Percentiles rank a stretch among this genome's conserved stretches.
Evolutionary conservation across 495 filamentous ascomycete genomes (phyloP).

Genomic region (Talaromyces liani): DNA sequence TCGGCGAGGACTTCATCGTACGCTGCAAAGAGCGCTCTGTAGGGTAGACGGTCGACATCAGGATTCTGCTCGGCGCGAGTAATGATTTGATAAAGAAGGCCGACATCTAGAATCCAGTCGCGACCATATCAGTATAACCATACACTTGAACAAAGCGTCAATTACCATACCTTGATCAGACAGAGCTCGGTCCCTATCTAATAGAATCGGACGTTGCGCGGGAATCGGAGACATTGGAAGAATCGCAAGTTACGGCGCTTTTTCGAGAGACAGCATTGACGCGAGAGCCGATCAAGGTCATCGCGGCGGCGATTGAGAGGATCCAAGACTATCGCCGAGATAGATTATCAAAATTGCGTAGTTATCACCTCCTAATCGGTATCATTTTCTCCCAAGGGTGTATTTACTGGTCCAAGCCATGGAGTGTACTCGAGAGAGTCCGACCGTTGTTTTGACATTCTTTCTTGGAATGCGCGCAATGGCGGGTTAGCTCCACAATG

Average conservation of each 20-base stretch:
- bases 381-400: not conserved
- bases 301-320: conserved; percentile 28
- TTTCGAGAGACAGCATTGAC: conserved; percentile 46
- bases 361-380: not conserved
- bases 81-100: conserved; percentile 70
- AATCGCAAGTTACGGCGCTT: conserved; percentile 45
- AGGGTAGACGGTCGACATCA: conserved; percentile 57
- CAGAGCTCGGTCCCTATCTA: conserved; percentile 39
- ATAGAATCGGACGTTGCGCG: conserved; percentile 41
- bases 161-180: conserved; percentile 54
- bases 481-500: not conserved
- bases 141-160: not conserved
- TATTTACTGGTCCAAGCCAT: not conserved
- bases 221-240: conserved; percentile 54
- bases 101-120: conserved; percentile 54
- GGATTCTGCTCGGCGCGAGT: conserved; percentile 58
- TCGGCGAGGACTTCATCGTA: conserved; percentile 66
- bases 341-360: not conserved
- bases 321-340: conserved; percentile 9
- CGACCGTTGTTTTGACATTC: not conserved
- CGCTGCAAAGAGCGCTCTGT: conserved; percentile 70
- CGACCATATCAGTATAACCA: not conserved
- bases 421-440: not conserved
- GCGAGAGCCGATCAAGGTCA: conserved; percentile 35
- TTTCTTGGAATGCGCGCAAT: not conserved